phyloP scores from a whole-genome alignment of 768 basidiomycete genomes.

The Amanita subjunquillea region DNA sequence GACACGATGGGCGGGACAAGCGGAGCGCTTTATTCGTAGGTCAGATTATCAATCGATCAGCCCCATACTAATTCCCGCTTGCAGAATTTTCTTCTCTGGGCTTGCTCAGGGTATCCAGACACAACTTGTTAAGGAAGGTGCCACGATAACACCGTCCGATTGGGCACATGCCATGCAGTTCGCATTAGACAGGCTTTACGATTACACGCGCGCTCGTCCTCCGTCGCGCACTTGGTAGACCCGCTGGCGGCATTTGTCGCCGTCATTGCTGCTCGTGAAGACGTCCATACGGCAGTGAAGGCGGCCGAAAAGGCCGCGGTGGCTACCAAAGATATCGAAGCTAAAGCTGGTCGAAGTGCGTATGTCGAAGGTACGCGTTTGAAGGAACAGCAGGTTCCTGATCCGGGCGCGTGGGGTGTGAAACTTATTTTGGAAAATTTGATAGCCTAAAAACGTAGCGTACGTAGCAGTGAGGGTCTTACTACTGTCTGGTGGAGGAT shows the following conservation, averaged over 20 bases:
- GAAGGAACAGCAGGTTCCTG: conserved; percentile 52
- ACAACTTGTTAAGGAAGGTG: conserved; percentile 16
- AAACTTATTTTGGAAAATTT: conserved; percentile 61
- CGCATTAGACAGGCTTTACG: conserved; percentile 57
- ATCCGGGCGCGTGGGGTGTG: conserved; percentile 92
- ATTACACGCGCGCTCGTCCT: conserved; percentile 81
- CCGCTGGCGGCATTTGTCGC: conserved; percentile 73
- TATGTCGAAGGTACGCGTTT: conserved; percentile 71
- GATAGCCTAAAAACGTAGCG: not conserved
- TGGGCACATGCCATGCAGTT: conserved; percentile 53
- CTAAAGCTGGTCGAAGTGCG: conserved; percentile 82
- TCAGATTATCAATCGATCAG: conserved; percentile 9
- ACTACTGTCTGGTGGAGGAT: too few species aligned
- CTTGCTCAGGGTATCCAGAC: conserved; percentile 64
- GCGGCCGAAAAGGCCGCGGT: conserved; percentile 62
- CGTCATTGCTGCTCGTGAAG: conserved; percentile 19
- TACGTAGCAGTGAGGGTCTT: too few species aligned
- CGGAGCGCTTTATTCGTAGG: conserved; percentile 85
- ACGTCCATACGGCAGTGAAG: conserved; percentile 42
- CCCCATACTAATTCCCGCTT: not conserved
- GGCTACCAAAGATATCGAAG: conserved; percentile 62
- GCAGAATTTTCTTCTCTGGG: conserved; percentile 84
- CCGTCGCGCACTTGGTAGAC: conserved; percentile 91
- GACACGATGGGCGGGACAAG: conserved; percentile 88
- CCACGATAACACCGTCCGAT: conserved; percentile 32